Evolutionary conservation across 805 yeast species (phyloP).

Genomic region (Candida arabinofermentans): DNA sequence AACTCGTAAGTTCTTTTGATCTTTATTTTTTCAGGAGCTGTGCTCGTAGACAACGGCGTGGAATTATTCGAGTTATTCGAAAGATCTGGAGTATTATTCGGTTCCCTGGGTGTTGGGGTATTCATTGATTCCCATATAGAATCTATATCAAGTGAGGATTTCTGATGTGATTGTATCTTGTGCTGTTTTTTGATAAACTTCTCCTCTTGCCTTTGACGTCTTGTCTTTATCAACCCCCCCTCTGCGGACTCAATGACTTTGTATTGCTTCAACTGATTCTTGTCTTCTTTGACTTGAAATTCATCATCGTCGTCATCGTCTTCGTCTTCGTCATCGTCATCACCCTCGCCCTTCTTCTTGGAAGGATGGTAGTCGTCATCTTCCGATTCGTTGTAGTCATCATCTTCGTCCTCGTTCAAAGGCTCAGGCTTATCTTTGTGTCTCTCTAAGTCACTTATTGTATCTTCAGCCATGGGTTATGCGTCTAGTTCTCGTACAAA

Average conservation of each 20-base stretch:
- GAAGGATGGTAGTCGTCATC: conserved; percentile 56
- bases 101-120: conserved; percentile 7
- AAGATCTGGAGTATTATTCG: too few relatives aligned
- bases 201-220: conserved; percentile 56
- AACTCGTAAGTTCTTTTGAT: conserved; percentile 79
- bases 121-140: conserved; percentile 56
- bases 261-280: conserved; percentile 35
- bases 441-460: too few relatives aligned
- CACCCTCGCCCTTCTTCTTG: conserved; percentile 7
- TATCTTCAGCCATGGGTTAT: not conserved
- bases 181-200: conserved; percentile 21
- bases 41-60: too few relatives aligned
- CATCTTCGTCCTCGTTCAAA: conserved; percentile 32
- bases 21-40: conserved; percentile 47
- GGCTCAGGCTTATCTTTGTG: not conserved
- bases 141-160: conserved; percentile 38
- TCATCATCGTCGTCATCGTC: conserved; percentile 35
- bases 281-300: conserved; percentile 27
- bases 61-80: too few relatives aligned
- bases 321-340: conserved; percentile 17
- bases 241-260: conserved; percentile 48
- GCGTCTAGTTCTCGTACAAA: too few relatives aligned
- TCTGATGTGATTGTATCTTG: conserved; percentile 16
- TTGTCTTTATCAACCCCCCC: conserved; percentile 68
- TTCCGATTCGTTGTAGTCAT: conserved; percentile 50